Percentiles rank a stretch among this genome's conserved stretches.
These are phyloP conservation scores for Castanopsis chinensis DNA, from an alignment of 306 rosid species.

Conservation along the genomic window DNA sequence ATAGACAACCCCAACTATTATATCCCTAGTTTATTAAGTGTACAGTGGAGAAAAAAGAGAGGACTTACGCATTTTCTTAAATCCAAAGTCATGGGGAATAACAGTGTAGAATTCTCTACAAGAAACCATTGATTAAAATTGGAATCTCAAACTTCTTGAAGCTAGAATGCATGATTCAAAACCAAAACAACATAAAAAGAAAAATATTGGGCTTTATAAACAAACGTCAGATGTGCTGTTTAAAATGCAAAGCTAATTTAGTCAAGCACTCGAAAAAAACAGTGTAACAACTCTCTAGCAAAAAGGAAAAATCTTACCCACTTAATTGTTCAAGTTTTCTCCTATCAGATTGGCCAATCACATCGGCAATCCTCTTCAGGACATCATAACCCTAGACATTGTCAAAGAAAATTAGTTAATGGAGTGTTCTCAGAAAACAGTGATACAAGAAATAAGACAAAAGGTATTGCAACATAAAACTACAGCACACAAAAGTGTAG, in stretches of 20 bases:
- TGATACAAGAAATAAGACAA: conserved; percentile 8
- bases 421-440: conserved; percentile 13
- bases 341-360: conserved; percentile 55
- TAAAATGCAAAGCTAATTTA: not conserved
- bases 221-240: not conserved
- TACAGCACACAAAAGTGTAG: conserved; percentile 7
- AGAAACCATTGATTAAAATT: conserved; percentile 26
- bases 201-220: not conserved
- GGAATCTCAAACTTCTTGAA: conserved; percentile 16
- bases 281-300: not conserved
- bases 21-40: not conserved
- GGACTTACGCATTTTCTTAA: conserved; percentile 79
- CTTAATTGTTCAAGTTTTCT: conserved; percentile 70
- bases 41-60: conserved; percentile 20
- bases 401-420: conserved; percentile 15
- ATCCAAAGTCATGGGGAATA: conserved; percentile 97
- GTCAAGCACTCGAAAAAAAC: conserved; percentile 7
- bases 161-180: conserved; percentile 11
- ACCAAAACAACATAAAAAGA: not conserved
- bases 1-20: conserved; percentile 7
- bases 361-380: conserved; percentile 81
- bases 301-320: conserved; percentile 53
- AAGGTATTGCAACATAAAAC: conserved; percentile 22
- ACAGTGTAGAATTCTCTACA: conserved; percentile 95
- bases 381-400: conserved; percentile 70